These are phyloP conservation scores for bread wheat (Triticum aestivum) DNA, from an alignment of 176 grass and related monocot genomes.

Conservation along the genomic window IWGSC_CS_RefSeq_v2.1 NC_057801.1:248893224-248893723, in stretches of 20 bases:
- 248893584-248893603: constrained; percentile 28
- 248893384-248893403: background rate
- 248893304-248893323: constrained; percentile 66
- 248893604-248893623: constrained; percentile 34
- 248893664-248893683: constrained; percentile 67
- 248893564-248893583: background rate
- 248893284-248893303: constrained; percentile 53
- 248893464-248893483: constrained; percentile 60
- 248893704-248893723: constrained; percentile 58
- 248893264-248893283: constrained; percentile 81
- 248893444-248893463: constrained; percentile 53
- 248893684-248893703: constrained; percentile 53
- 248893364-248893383: too few species aligned
- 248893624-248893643: background rate
- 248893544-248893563: background rate
- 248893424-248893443: constrained; percentile 70
- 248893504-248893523: constrained; percentile 63
- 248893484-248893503: constrained; percentile 53
- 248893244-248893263: constrained; percentile 82
- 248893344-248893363: background rate
- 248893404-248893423: constrained; percentile 78
- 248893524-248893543: too few species aligned
- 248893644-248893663: constrained; percentile 19
- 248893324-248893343: constrained; percentile 41
- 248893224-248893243: constrained; percentile 78